These are phyloP conservation scores for Stentor roeselii DNA, from an alignment of 73 alveolate genomes.

Conservation along the genomic window DNA sequence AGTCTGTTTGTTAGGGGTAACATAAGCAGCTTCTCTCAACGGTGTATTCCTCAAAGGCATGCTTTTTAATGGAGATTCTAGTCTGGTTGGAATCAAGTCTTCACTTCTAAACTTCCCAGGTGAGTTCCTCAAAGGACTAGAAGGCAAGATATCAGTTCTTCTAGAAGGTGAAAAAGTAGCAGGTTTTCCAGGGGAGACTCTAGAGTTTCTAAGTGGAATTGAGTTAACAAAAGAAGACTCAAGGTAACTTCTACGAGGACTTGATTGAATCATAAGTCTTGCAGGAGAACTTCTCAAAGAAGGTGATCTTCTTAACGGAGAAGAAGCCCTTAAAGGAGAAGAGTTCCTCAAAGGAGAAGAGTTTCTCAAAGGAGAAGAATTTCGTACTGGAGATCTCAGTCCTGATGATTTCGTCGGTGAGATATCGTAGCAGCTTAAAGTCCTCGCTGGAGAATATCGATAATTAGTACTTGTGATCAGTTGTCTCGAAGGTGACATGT, in stretches of 20 bases:
- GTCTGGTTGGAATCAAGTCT: not conserved
- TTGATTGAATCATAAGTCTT: too few relatives aligned
- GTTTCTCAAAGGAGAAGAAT: constrained; percentile 28
- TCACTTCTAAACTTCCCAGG: not conserved
- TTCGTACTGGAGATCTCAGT: constrained; percentile 29
- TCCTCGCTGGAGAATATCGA: too few relatives aligned
- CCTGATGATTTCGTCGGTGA: too few relatives aligned
- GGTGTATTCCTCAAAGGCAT: not conserved
- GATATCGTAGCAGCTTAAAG: too few relatives aligned
- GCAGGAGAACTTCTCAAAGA: not conserved
- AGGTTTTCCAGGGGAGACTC: not conserved
- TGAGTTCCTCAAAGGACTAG: not conserved
- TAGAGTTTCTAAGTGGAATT: too few relatives aligned
- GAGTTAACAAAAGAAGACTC: not conserved
- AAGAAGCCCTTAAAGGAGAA: constrained; percentile 26
- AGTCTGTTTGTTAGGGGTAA: too few relatives aligned
- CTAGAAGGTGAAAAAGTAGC: not conserved
- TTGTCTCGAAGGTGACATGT: constrained; percentile 14
- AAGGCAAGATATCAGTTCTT: not conserved
- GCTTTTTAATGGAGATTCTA: not conserved
- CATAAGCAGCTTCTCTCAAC: constrained; percentile 7
- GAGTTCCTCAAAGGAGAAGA: constrained; percentile 28
- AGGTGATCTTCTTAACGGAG: constrained; percentile 31
- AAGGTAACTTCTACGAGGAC: not conserved
- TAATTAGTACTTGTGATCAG: too few relatives aligned